Evolutionary conservation across 106 monocot species (phyloP).

Genomic region (Dioscorea zingiberensis): DNA sequence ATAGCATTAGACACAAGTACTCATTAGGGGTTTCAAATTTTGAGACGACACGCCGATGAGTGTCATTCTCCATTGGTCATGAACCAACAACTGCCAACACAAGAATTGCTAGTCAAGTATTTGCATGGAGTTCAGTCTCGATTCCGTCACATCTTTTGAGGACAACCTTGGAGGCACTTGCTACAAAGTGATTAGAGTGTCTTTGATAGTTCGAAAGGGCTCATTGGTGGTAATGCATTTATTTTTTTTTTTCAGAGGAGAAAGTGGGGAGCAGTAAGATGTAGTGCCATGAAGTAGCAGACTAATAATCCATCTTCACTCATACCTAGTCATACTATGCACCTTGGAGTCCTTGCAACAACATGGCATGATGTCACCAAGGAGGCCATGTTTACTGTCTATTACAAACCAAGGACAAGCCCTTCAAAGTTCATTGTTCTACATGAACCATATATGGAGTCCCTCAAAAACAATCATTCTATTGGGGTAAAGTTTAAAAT

Average conservation of each 20-base stretch:
- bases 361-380: conserved; percentile 72
- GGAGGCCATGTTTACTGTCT: conserved; percentile 64
- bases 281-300: no score
- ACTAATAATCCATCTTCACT: conserved; percentile 65
- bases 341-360: conserved; percentile 74
- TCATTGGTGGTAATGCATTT: conserved; percentile 72
- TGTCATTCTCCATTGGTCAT: no score
- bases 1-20: conserved; percentile 94
- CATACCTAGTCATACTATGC: conserved; percentile 77
- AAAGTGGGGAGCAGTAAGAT: conserved; percentile 40
- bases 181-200: conserved; percentile 81
- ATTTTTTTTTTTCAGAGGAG: conserved; percentile 48
- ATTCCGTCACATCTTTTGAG: conserved; percentile 95
- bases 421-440: no score
- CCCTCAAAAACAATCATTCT: conserved; percentile 44
- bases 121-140: no score
- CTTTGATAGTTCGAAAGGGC: no score
- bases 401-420: conserved; percentile 70
- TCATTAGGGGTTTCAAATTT: no score
- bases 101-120: no score
- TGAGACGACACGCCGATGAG: no score
- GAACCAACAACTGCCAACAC: no score
- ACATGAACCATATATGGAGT: no score
- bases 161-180: conserved; percentile 60
- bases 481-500: conserved; percentile 66